Percentiles rank a stretch among this genome's conserved stretches.
These are phyloP conservation scores for baker's yeast (Saccharomyces cerevisiae) DNA, from an alignment of 805 yeast species.

Conservation along the genomic window DNA sequence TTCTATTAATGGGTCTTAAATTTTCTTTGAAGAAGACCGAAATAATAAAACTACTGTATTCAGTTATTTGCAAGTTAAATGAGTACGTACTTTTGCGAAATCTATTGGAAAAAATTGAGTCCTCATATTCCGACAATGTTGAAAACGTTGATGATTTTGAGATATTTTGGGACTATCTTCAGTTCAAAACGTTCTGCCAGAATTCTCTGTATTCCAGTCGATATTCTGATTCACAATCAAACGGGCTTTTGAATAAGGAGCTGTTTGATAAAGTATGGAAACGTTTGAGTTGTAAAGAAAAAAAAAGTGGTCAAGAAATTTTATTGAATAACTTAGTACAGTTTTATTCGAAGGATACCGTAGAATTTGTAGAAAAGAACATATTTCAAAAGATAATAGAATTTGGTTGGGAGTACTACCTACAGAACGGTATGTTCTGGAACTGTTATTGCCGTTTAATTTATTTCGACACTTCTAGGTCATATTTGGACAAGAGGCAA, in stretches of 20 bases:
- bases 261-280: constrained; percentile 12
- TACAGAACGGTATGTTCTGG: constrained; percentile 24
- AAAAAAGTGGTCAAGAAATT: constrained; percentile 13
- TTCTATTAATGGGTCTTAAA: constrained; percentile 16
- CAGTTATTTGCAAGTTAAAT: constrained; percentile 14
- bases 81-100: constrained; percentile 13
- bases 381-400: constrained; percentile 18
- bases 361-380: constrained; percentile 13
- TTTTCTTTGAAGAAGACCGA: constrained; percentile 18
- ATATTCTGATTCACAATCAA: constrained; percentile 7
- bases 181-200: constrained; percentile 16
- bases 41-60: constrained; percentile 17
- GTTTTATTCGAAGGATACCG: constrained; percentile 19
- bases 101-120: constrained; percentile 9
- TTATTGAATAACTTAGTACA: constrained; percentile 17
- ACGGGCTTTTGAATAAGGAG: constrained; percentile 4
- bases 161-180: constrained; percentile 27
- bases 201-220: constrained; percentile 12
- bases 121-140: constrained; percentile 11
- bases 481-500: constrained; percentile 22
- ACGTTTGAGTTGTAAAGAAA: constrained; percentile 13
- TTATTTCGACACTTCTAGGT: constrained; percentile 17
- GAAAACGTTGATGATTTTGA: constrained; percentile 22
- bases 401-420: constrained; percentile 13
- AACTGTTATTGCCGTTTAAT: constrained; percentile 20